phyloP scores from a whole-genome alignment of 75 land plant species.

The Sequoia sempervirens region DNA sequence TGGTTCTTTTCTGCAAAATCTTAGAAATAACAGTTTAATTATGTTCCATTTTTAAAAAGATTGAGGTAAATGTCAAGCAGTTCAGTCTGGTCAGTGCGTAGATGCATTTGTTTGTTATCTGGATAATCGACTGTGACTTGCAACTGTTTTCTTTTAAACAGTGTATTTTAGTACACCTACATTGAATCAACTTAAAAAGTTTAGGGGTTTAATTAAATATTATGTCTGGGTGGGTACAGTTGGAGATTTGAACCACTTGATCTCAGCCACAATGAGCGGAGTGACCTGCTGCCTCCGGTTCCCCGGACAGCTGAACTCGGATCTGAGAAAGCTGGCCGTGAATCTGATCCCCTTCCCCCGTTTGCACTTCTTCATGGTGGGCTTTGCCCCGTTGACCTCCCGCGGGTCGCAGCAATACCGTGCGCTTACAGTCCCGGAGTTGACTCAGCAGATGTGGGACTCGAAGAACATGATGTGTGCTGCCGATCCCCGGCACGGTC shows the following conservation, averaged over 20 bases:
- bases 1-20: background rate
- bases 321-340: constrained; percentile 41
- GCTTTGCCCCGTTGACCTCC: constrained; percentile 14
- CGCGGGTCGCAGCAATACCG: constrained; percentile 63
- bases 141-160: background rate
- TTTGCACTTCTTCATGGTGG: constrained; percentile 57
- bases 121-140: background rate
- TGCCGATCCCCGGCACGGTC: constrained; percentile 37
- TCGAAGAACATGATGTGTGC: constrained; percentile 54
- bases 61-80: no score
- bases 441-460: constrained; percentile 46
- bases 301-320: constrained; percentile 49
- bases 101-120: background rate
- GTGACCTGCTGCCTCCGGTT: constrained; percentile 62
- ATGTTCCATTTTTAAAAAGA: no score
- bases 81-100: no score
- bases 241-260: constrained; percentile 59
- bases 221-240: constrained; percentile 15
- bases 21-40: background rate
- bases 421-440: constrained; percentile 49
- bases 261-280: constrained; percentile 69
- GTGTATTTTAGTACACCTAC: background rate
- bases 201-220: no score
- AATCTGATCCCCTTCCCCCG: constrained; percentile 62
- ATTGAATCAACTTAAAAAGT: no score